Percentiles rank a stretch among this genome's conserved stretches.
Evolutionary conservation across 2,329 filamentous ascomycete species (phyloP).

Genomic region (Fulvia fulva): DNA sequence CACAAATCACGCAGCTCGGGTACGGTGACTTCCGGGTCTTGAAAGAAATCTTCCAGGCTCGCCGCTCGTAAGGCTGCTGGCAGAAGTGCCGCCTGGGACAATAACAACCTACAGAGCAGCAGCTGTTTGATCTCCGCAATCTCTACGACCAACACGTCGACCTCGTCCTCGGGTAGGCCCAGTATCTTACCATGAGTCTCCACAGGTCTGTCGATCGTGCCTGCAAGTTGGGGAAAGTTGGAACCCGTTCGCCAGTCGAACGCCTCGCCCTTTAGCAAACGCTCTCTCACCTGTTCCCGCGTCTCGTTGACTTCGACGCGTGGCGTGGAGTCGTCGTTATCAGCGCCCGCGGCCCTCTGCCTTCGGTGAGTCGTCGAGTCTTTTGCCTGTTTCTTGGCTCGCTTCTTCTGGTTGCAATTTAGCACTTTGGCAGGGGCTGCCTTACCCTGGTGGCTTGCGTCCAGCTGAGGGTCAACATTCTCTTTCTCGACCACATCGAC

Average conservation of each 20-base stretch:
- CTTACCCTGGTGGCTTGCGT: slow-evolving; percentile 49
- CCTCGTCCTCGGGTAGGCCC: slow-evolving; percentile 42
- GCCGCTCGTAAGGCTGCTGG: slow-evolving; percentile 43
- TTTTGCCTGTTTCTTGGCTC: slow-evolving; percentile 22
- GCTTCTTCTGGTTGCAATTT: slow-evolving; percentile 12
- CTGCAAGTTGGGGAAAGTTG: neutral
- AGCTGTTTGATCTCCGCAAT: slow-evolving; percentile 49
- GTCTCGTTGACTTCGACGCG: slow-evolving; percentile 43
- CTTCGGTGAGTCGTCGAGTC: no score
- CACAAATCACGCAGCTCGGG: slow-evolving; percentile 47
- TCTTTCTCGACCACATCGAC: no score
- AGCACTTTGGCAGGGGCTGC: slow-evolving; percentile 33
- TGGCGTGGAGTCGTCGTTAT: slow-evolving; percentile 16
- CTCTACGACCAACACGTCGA: slow-evolving; percentile 42
- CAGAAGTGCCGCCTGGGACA: slow-evolving; percentile 45
- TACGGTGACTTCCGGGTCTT: slow-evolving; percentile 40
- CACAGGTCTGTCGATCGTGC: neutral
- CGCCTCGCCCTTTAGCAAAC: slow-evolving; percentile 41
- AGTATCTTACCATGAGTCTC: slow-evolving; percentile 26
- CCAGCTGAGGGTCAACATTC: slow-evolving; percentile 64
- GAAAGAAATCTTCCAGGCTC: slow-evolving; percentile 46
- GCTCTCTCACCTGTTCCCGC: slow-evolving; percentile 37
- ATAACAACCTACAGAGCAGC: slow-evolving; percentile 47
- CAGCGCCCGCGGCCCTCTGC: neutral
- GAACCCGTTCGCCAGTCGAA: slow-evolving; percentile 28